A percentile compares a stretch with the other conserved stretches of the same genome.
Conservation (phyloP, 1,284 basidiomycete species). For the Trichosporon ovoides region DNA sequence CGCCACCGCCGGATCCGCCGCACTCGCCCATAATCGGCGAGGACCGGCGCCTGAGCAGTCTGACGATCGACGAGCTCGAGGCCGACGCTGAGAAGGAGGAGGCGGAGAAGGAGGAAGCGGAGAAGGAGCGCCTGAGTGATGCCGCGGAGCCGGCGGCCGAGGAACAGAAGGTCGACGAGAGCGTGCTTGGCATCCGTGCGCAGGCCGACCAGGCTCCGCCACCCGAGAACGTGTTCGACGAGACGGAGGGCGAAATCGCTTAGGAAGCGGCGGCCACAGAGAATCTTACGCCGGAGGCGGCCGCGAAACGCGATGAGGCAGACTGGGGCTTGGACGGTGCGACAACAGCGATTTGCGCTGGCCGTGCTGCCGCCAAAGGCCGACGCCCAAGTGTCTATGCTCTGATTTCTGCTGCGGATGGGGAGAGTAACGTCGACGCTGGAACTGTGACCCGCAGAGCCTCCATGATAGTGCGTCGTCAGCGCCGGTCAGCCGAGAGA, state of each 20-base stretch:
- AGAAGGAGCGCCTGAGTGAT: constrained; percentile 9
- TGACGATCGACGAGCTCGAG: constrained; percentile 41
- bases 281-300: too few species aligned
- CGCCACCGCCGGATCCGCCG: constrained; percentile 14
- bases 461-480: too few species aligned
- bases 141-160: constrained; percentile 1
- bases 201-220: constrained; percentile 8
- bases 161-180: constrained; percentile 7
- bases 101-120: constrained; percentile 11
- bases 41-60: constrained; percentile 29
- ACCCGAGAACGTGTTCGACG: constrained; percentile 21
- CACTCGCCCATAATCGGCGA: constrained; percentile 6
- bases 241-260: constrained; percentile 20
- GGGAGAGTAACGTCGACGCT: too few species aligned
- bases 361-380: too few species aligned
- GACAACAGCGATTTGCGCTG: too few species aligned
- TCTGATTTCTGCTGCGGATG: too few species aligned
- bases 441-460: too few species aligned
- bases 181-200: constrained; percentile 19
- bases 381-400: too few species aligned
- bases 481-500: too few species aligned
- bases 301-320: too few species aligned
- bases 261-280: neutral
- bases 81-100: constrained; percentile 37
- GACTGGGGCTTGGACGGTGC: too few species aligned